Evolutionary conservation across 1,284 basidiomycete species (phyloP), one percentile per base, ranked within the genome.

Genomic region (Apiotrichum montevideense): DNA sequence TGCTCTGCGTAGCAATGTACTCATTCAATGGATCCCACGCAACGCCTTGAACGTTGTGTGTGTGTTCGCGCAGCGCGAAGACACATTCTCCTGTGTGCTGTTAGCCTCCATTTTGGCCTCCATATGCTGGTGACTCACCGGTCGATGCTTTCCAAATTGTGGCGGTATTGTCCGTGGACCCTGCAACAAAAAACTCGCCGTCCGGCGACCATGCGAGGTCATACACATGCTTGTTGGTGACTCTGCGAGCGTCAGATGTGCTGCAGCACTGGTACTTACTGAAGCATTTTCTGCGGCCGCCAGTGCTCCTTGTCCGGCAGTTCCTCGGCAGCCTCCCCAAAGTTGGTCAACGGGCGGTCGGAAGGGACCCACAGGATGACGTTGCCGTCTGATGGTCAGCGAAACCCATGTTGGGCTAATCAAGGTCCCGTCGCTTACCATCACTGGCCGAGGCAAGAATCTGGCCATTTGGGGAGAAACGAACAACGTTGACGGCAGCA

Each of bases 171-270:
- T 98, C 96, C 4, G 95, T 98, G 67, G 91, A 94, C 8, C 95
- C 95, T 11, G 92, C 87, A 51, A 98, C 84, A 58, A 99, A 83
- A 63, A 90, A 94, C 66, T 95, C 90, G 47, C 94, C 92, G 32
- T 88, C 87, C 0, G 96, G 96, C 63, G 90, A 93, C 95, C 95
- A 98, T 0, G 93, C 90, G 46, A 98, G 80, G 74, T 98, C 95
- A 73, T 98, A 98, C 10, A 98, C 91, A 74, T 98, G 93, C 83
- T 92, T 91, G 11, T 85, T 86, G 1, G 89, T 90, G 9, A 75
- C 74, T 54, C 77, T 78, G 53, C 35, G 45, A 15, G 33, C 39
- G 43, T 58, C n/a, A 59, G 51, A 15, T 21, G 9, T n/a, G 8
- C n/a, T 3, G 35, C 35, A 3, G 29, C 35, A 34, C 45, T 10